phyloP scores from a whole-genome alignment of 192 early-diverging fungal species.

The Entomortierella parvispora region DNA sequence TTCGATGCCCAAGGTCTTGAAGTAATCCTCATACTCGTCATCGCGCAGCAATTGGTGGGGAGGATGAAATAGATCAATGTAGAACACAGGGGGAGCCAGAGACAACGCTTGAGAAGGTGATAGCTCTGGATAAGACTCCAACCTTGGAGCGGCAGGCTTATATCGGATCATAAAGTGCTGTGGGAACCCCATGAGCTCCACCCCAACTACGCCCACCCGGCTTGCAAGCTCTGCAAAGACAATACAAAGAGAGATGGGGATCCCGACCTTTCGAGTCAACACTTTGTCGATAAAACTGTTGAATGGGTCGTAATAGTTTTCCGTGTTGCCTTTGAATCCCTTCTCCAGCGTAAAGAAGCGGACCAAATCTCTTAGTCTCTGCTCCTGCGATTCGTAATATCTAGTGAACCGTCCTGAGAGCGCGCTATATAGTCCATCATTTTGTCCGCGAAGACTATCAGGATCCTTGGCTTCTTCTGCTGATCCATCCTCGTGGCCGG shows the following conservation, averaged over 20 bases:
- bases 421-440: neutral
- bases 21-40: conserved; percentile 35
- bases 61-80: conserved; percentile 40
- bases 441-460: too few relatives aligned
- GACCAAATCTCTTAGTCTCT: conserved; percentile 26
- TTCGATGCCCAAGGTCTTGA: conserved; percentile 21
- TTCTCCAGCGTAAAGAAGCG: conserved; percentile 44
- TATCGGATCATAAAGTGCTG: conserved; percentile 54
- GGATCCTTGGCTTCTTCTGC: too few relatives aligned
- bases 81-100: conserved; percentile 22
- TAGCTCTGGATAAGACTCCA: neutral
- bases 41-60: conserved; percentile 20
- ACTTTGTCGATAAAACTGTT: conserved; percentile 54
- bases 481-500: neutral
- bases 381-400: conserved; percentile 17
- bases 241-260: conserved; percentile 48
- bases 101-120: neutral
- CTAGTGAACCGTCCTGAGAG: conserved; percentile 3
- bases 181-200: conserved; percentile 47
- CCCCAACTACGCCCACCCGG: conserved; percentile 37
- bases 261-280: conserved; percentile 38
- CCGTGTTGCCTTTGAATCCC: conserved; percentile 51
- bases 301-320: conserved; percentile 47
- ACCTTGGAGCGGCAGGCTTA: conserved; percentile 1
- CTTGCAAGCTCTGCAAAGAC: conserved; percentile 44